A percentile compares a stretch with the other conserved stretches of the same genome.
phyloP scores from a whole-genome alignment of 257 asterid species.

The Ophiorrhiza pumila region DNA sequence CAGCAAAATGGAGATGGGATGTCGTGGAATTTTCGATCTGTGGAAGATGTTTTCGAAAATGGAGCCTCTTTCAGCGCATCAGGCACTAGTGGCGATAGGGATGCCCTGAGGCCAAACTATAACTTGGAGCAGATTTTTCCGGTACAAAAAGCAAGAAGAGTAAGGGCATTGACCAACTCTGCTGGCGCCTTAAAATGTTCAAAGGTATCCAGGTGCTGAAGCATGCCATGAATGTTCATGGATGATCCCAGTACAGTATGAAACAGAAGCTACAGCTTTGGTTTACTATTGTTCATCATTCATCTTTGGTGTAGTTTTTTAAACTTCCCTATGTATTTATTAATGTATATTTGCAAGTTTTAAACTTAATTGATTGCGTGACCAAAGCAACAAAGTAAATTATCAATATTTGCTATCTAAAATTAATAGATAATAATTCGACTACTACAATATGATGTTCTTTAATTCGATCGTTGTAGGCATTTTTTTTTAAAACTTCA shows the following conservation, averaged over 20 bases:
- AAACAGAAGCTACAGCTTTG: background rate
- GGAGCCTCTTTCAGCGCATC: slow-evolving; percentile 60
- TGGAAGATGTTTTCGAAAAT: slow-evolving; percentile 64
- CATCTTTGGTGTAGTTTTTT: background rate
- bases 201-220: slow-evolving; percentile 40
- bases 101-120: slow-evolving; percentile 52
- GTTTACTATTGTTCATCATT: background rate
- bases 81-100: slow-evolving; percentile 17
- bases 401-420: no score
- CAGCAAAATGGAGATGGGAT: slow-evolving; percentile 16
- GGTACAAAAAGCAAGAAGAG: slow-evolving; percentile 47
- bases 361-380: background rate
- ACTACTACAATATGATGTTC: no score
- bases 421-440: no score
- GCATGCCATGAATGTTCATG: no score
- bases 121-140: slow-evolving; percentile 51
- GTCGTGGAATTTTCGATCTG: slow-evolving; percentile 45
- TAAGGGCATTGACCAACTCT: slow-evolving; percentile 51
- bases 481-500: no score
- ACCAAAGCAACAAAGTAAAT: background rate
- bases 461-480: no score
- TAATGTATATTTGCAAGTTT: background rate
- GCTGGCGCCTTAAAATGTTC: slow-evolving; percentile 70
- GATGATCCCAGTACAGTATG: background rate
- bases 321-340: background rate